Conservation (phyloP, 257 asterid genomes). For the Pogostemon cablin region DNA sequence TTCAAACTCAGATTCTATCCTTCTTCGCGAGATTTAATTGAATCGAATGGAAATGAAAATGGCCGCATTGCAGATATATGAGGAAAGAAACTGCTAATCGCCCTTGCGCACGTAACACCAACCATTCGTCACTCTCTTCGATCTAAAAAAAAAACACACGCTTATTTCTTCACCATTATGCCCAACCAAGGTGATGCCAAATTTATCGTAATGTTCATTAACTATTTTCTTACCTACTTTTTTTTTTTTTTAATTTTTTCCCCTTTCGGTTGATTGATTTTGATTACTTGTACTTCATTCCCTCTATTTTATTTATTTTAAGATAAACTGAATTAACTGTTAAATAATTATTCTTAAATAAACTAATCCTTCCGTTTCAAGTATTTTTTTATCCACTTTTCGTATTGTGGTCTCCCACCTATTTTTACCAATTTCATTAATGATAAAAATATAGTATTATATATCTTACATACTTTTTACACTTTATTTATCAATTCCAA, state of each 20-base stretch:
- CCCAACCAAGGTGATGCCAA: conserved; percentile 21
- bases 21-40: conserved; percentile 20
- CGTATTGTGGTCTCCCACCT: too few species aligned
- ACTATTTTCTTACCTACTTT: conserved; percentile 17
- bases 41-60: conserved; percentile 27
- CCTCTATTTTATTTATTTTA: too few species aligned
- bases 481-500: too few species aligned
- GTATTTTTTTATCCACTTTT: too few species aligned
- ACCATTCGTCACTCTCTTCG: conserved; percentile 36
- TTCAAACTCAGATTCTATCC: conserved; percentile 12
- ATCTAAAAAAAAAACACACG: conserved; percentile 35
- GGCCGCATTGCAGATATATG: conserved; percentile 30
- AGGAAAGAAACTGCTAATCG: conserved; percentile 27
- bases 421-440: too few species aligned
- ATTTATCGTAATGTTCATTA: conserved; percentile 1
- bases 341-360: too few species aligned
- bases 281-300: too few species aligned
- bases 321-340: neutral
- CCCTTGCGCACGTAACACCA: conserved; percentile 33
- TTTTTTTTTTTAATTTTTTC: neutral
- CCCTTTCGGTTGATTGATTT: too few species aligned
- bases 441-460: too few species aligned
- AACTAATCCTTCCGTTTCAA: too few species aligned
- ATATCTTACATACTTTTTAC: too few species aligned
- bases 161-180: conserved; percentile 19